These are phyloP conservation scores for Epichloe glyceriae DNA, from an alignment of 2,329 filamentous ascomycete genomes.

Conservation along the genomic window DNA sequence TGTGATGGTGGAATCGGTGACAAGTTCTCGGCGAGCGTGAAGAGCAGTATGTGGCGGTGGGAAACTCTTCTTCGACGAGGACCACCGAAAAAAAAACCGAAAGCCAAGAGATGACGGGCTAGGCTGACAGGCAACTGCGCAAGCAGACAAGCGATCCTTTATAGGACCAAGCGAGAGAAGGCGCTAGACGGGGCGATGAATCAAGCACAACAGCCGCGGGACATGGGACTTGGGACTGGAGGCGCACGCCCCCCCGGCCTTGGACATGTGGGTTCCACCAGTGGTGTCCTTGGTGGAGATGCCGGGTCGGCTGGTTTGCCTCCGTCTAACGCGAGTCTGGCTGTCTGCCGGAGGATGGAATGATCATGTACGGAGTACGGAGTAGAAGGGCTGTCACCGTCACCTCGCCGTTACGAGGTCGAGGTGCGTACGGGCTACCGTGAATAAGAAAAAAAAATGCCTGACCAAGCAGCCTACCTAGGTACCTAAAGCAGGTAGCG, in stretches of 20 bases:
- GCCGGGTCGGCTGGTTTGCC: slow-evolving; percentile 3
- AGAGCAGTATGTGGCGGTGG: background rate
- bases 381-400: too few species aligned
- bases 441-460: too few species aligned
- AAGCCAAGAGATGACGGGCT: background rate
- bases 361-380: too few species aligned
- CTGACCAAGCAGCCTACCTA: background rate
- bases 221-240: background rate
- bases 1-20: background rate
- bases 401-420: too few species aligned
- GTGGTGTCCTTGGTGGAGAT: slow-evolving; percentile 1
- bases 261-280: background rate
- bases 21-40: background rate
- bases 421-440: too few species aligned
- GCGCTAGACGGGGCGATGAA: slow-evolving; percentile 4
- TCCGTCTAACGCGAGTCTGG: background rate
- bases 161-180: slow-evolving; percentile 5
- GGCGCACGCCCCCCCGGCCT: background rate
- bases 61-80: background rate
- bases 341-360: too few species aligned
- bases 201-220: slow-evolving; percentile 1
- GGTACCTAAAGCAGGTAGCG: background rate
- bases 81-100: background rate
- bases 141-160: slow-evolving; percentile 6
- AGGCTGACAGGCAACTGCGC: slow-evolving; percentile 5